Evolutionary conservation across 1,139 yeast species (phyloP).

Genomic region (Debaryomyces udenii): DNA sequence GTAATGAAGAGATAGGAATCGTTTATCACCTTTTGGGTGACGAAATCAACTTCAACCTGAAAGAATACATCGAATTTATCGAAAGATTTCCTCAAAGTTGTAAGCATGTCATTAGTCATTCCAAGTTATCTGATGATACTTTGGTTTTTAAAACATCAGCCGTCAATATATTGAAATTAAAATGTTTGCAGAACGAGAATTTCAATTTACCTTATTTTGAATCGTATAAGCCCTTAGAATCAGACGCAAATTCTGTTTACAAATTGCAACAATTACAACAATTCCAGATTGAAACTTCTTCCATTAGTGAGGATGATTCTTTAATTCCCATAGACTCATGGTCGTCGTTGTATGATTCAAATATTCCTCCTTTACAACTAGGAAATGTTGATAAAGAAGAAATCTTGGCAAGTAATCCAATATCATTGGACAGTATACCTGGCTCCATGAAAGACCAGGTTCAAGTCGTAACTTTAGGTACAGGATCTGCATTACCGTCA

Average conservation of each 20-base stretch:
- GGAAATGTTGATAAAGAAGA: constrained; percentile 19
- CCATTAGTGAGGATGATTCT: constrained; percentile 26
- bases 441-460: constrained; percentile 52
- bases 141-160: constrained; percentile 62
- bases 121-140: constrained; percentile 60
- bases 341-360: constrained; percentile 46
- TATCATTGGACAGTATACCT: constrained; percentile 22
- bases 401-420: constrained; percentile 23
- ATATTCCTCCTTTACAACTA: constrained; percentile 35
- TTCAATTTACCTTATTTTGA: constrained; percentile 54
- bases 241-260: constrained; percentile 14
- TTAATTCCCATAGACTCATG: constrained; percentile 32
- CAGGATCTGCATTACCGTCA: constrained; percentile 93
- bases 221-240: constrained; percentile 22
- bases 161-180: constrained; percentile 56
- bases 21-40: constrained; percentile 81
- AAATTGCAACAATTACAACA: constrained; percentile 39
- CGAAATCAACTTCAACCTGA: constrained; percentile 53
- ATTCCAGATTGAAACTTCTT: constrained; percentile 29
- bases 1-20: constrained; percentile 45
- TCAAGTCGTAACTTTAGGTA: constrained; percentile 81
- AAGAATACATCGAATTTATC: constrained; percentile 49
- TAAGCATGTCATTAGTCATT: constrained; percentile 72
- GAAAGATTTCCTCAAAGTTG: constrained; percentile 52
- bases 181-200: constrained; percentile 52